Evolutionary conservation across 805 yeast genomes (phyloP).

Genomic region (Torulaspora franciscae): DNA sequence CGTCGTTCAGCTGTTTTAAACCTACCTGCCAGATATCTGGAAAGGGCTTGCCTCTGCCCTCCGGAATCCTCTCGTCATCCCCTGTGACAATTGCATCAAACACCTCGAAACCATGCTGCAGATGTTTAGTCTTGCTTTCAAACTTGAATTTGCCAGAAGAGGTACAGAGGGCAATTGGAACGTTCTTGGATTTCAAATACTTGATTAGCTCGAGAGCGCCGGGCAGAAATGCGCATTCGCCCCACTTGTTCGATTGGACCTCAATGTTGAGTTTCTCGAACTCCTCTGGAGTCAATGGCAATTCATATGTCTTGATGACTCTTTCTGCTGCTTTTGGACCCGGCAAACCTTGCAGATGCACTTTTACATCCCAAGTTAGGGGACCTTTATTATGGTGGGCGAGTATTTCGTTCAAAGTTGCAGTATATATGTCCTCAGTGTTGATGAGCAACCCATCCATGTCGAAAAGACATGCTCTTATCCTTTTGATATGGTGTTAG

Average conservation of each 20-base stretch:
- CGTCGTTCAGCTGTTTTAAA: slow-evolving; percentile 61
- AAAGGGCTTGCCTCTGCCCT: slow-evolving; percentile 85
- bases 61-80: slow-evolving; percentile 77
- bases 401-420: slow-evolving; percentile 62
- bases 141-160: slow-evolving; percentile 64
- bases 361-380: slow-evolving; percentile 85
- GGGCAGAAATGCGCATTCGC: slow-evolving; percentile 60
- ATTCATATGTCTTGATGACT: slow-evolving; percentile 61
- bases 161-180: slow-evolving; percentile 90
- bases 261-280: slow-evolving; percentile 47
- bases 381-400: slow-evolving; percentile 70
- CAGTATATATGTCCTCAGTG: slow-evolving; percentile 89
- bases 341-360: slow-evolving; percentile 85
- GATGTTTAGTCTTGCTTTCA: slow-evolving; percentile 66
- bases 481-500: slow-evolving; percentile 8
- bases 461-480: slow-evolving; percentile 45
- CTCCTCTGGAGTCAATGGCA: slow-evolving; percentile 66
- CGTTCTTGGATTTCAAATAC: slow-evolving; percentile 43
- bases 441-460: slow-evolving; percentile 95
- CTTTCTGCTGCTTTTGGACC: slow-evolving; percentile 67
- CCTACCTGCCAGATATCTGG: slow-evolving; percentile 93
- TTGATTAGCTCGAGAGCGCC: slow-evolving; percentile 74
- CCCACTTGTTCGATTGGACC: slow-evolving; percentile 57
- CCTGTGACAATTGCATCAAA: slow-evolving; percentile 81
- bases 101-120: slow-evolving; percentile 54